A percentile compares a stretch with the other conserved stretches of the same genome.
These are phyloP conservation scores for Phytophthora kernoviae DNA, from an alignment of 352 stramenopile genomes.

Conservation along the genomic window DNA sequence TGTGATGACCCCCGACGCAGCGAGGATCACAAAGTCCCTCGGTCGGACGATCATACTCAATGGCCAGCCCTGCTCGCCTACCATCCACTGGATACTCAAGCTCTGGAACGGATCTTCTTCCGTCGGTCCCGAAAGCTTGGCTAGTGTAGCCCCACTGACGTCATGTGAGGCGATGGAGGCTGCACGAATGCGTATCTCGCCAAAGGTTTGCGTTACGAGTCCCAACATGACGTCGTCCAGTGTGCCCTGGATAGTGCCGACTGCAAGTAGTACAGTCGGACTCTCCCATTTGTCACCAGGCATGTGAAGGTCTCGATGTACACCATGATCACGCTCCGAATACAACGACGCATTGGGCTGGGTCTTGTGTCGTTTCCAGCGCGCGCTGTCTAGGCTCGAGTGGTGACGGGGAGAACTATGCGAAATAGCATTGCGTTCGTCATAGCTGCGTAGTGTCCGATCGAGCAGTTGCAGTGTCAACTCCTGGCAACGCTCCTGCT, in stretches of 20 bases:
- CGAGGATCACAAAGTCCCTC: slow-evolving; percentile 45
- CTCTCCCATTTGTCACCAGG: slow-evolving; percentile 16
- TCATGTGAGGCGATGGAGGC: slow-evolving; percentile 44
- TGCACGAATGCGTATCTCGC: slow-evolving; percentile 29
- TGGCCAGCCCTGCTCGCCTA: slow-evolving; percentile 38
- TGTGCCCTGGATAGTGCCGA: slow-evolving; percentile 34
- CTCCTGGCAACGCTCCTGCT: slow-evolving; percentile 44
- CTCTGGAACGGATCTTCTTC: slow-evolving; percentile 40
- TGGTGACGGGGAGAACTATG: slow-evolving; percentile 16
- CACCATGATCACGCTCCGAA: slow-evolving; percentile 23
- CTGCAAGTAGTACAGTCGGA: slow-evolving; percentile 36
- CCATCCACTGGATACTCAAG: slow-evolving; percentile 50
- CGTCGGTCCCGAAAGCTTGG: slow-evolving; percentile 36
- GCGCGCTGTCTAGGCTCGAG: slow-evolving; percentile 24
- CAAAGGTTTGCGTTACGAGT: slow-evolving; percentile 29
- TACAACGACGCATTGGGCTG: slow-evolving; percentile 41
- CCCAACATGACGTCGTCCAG: slow-evolving; percentile 58
- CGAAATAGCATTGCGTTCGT: slow-evolving; percentile 25
- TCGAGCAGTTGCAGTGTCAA: slow-evolving; percentile 40
- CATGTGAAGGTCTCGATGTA: slow-evolving; percentile 11
- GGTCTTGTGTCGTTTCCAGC: slow-evolving; percentile 41
- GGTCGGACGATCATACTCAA: slow-evolving; percentile 33
- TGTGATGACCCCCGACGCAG: slow-evolving; percentile 35
- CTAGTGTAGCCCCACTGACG: slow-evolving; percentile 36
- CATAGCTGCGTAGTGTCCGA: slow-evolving; percentile 37